phyloP scores from a whole-genome alignment of 257 asterid species.

The Solanum arcanum region DNA sequence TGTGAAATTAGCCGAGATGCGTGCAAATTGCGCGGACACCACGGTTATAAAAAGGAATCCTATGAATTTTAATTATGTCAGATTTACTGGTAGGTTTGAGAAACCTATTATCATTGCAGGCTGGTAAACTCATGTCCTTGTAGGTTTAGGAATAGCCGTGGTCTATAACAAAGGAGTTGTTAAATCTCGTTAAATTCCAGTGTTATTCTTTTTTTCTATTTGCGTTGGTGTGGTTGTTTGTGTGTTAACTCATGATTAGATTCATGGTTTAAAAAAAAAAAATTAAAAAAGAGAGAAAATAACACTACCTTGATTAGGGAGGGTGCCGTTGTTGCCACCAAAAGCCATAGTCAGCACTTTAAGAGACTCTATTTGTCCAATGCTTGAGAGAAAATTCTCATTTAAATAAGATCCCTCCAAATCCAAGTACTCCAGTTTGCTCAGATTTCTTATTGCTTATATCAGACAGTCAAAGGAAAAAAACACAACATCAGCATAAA shows the following conservation, averaged over 20 bases:
- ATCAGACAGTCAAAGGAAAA: not conserved
- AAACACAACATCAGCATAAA: not conserved
- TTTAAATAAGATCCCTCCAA: not conserved
- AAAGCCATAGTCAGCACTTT: slow-evolving; percentile 23
- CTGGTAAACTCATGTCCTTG: too few species aligned
- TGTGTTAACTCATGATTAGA: not conserved
- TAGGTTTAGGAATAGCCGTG: too few species aligned
- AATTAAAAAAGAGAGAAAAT: not conserved
- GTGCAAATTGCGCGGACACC: too few species aligned
- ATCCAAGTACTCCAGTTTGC: not conserved
- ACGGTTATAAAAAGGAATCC: too few species aligned
- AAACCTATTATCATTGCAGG: too few species aligned
- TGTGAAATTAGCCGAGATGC: too few species aligned
- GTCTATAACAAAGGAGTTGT: too few species aligned
- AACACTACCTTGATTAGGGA: not conserved
- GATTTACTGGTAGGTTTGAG: too few species aligned
- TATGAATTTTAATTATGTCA: too few species aligned
- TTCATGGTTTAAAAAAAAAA: not conserved
- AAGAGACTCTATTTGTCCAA: not conserved
- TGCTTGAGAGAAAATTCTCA: not conserved
- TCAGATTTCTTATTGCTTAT: not conserved
- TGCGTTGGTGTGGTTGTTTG: not conserved
- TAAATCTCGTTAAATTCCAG: not conserved
- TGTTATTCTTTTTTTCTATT: not conserved
- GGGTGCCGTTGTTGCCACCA: not conserved